Conservation (phyloP, 768 basidiomycete genomes). For the Tylopilus rubrobrunneus region DNA sequence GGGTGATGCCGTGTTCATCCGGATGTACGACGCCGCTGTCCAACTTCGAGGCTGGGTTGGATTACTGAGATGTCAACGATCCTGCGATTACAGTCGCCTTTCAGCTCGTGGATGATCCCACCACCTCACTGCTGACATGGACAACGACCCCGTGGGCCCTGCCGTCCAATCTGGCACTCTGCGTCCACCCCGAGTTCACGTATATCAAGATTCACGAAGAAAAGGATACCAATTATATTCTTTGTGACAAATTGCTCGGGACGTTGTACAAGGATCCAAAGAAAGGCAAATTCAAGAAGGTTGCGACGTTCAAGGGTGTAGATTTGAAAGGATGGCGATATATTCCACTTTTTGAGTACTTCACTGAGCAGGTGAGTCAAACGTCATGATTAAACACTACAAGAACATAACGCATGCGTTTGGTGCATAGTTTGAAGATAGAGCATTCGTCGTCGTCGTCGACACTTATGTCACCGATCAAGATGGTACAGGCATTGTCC, state of each 20-base stretch:
- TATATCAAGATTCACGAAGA: conserved; percentile 95
- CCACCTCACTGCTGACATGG: conserved; percentile 90
- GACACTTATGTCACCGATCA: conserved; percentile 93
- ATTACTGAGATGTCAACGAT: conserved; percentile 91
- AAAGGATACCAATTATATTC: conserved; percentile 82
- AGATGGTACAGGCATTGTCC: conserved; percentile 97
- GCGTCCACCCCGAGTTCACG: conserved; percentile 93
- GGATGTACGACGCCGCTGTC: conserved; percentile 94
- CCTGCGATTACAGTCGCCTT: conserved; percentile 94
- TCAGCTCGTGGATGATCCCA: conserved; percentile 89
- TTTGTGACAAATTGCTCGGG: conserved; percentile 81
- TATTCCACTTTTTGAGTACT: conserved; percentile 93
- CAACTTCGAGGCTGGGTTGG: conserved; percentile 93
- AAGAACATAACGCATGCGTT: not conserved
- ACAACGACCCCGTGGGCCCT: conserved; percentile 99
- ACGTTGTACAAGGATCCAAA: conserved; percentile 96
- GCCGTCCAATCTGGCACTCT: conserved; percentile 91
- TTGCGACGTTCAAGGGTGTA: conserved; percentile 80
- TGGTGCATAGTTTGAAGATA: conserved; percentile 71
- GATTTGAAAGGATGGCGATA: conserved; percentile 98
- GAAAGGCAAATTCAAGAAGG: conserved; percentile 92
- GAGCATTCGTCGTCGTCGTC: conserved; percentile 82
- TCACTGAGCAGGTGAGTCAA: conserved; percentile 77
- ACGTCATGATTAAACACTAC: not conserved
- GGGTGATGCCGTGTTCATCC: conserved; percentile 98